A percentile compares a stretch with the other conserved stretches of the same genome.
phyloP scores from a whole-genome alignment of 2,329 filamentous ascomycete species.

The Fusarium austroafricanum region DNA sequence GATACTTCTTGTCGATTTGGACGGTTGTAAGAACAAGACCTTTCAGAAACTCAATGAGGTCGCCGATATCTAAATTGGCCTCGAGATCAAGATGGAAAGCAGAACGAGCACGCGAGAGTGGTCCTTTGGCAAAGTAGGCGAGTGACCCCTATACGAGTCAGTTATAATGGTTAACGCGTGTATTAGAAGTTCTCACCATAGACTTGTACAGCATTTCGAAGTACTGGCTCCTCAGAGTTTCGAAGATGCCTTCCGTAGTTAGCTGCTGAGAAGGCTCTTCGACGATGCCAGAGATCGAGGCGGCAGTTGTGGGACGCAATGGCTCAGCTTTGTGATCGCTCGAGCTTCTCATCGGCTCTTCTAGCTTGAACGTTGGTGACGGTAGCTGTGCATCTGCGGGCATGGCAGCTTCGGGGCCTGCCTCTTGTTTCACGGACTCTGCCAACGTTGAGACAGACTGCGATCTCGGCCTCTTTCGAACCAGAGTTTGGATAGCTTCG shows the following conservation, averaged over 20 bases:
- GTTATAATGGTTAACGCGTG: background rate
- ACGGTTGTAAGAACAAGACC: slow-evolving; percentile 73
- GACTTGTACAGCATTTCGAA: slow-evolving; percentile 72
- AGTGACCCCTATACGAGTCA: slow-evolving; percentile 70
- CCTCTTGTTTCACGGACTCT: slow-evolving; percentile 38
- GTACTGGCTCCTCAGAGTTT: slow-evolving; percentile 69
- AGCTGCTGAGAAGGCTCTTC: slow-evolving; percentile 47
- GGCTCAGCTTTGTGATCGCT: background rate
- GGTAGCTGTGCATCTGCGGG: slow-evolving; percentile 34
- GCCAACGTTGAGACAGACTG: slow-evolving; percentile 56
- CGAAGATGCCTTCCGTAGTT: slow-evolving; percentile 65
- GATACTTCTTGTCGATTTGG: slow-evolving; percentile 82
- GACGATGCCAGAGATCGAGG: slow-evolving; percentile 1
- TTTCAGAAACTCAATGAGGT: slow-evolving; percentile 76
- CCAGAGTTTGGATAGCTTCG: slow-evolving; percentile 71
- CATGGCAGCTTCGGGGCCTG: slow-evolving; percentile 25
- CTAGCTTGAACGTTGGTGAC: slow-evolving; percentile 35
- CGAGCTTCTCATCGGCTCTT: slow-evolving; percentile 19
- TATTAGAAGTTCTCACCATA: slow-evolving; percentile 60
- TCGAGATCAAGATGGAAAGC: slow-evolving; percentile 74
- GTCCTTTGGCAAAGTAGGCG: slow-evolving; percentile 86
- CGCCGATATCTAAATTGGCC: slow-evolving; percentile 68
- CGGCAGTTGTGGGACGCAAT: background rate
- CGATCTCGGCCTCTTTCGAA: slow-evolving; percentile 63
- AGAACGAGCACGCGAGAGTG: slow-evolving; percentile 78